phyloP scores from a whole-genome alignment of 1,139 yeast genomes.

The Ogataea hybrid region DNA sequence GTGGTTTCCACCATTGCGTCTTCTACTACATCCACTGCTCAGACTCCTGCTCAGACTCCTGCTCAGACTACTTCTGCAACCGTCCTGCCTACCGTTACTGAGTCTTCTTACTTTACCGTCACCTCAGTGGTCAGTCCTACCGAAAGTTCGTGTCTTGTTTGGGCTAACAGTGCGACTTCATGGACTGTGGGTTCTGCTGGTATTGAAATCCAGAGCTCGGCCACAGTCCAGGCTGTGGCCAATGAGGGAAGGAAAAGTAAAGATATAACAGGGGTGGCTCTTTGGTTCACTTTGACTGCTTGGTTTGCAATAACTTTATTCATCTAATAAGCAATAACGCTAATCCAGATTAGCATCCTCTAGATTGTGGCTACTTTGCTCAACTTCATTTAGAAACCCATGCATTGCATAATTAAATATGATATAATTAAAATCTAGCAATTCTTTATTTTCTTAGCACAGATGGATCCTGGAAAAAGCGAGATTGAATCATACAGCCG shows the following conservation, averaged over 20 bases:
- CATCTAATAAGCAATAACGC: too few relatives aligned
- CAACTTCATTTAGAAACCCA: too few relatives aligned
- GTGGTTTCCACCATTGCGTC: slow-evolving; percentile 7
- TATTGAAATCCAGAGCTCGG: not conserved
- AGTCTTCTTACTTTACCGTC: slow-evolving; percentile 4
- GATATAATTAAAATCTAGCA: too few relatives aligned
- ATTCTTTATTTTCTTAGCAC: not conserved
- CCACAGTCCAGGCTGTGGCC: not conserved
- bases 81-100: slow-evolving; percentile 6
- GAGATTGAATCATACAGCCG: not conserved
- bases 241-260: slow-evolving; percentile 1
- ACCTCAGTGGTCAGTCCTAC: slow-evolving; percentile 4
- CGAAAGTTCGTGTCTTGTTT: slow-evolving; percentile 8
- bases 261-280: not conserved
- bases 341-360: too few relatives aligned
- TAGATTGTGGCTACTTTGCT: too few relatives aligned
- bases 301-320: not conserved
- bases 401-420: too few relatives aligned
- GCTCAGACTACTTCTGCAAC: not conserved
- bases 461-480: not conserved
- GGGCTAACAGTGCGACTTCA: slow-evolving; percentile 8
- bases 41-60: not conserved
- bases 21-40: not conserved
- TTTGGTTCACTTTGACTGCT: not conserved
- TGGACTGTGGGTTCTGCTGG: slow-evolving; percentile 1